Evolutionary conservation across 192 early-diverging fungal species (phyloP), one percentile per base, ranked within the genome.

Genomic region (Fimicolochytrium jonesii): DNA sequence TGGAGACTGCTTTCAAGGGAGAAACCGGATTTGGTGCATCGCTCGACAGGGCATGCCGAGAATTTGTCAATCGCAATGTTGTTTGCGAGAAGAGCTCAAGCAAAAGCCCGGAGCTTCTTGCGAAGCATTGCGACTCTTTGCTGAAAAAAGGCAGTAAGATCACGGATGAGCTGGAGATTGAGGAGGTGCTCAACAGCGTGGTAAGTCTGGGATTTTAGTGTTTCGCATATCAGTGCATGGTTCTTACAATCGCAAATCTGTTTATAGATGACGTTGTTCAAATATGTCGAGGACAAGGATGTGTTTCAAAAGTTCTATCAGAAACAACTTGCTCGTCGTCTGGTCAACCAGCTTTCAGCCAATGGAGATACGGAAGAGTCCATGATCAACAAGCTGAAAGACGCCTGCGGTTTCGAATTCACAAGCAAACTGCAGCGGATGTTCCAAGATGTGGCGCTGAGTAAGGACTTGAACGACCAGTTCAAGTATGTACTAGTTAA

Each of bases 231-330:
- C 47, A 28, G 28, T 11, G 43, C 51, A 22, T 41, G 1, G 13
- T 26, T 34, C 23, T 4, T 13, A 29, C 5, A 13, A 6, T 17
- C 10, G 13, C 34, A 4, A 50, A 20, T 15, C 33, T 39, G 26
- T 22, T 30, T 59, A 26, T 50, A 90, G 86, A 92, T 99, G 81
- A 94, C 87, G 4, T 85, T 99, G 13, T 96, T 93, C 75, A 92
- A 94, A 71, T 99, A 92, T 69, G 84, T 99, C 39, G 92, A 93
- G 58, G 93, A 95, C 80, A 91, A 92, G 71, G 96, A 99, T 69
- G 92, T 99, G 29, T 99, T 97, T 79, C 94, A 97, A 71, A 93
- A 94, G 75, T 93, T 95, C 48, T 99, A 99, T 74, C 86, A 87
- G 33, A 92, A 89, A 69, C 88, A 89, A 79, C 72, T 99, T 66